Conservation (phyloP, 192 early-diverging fungal species). For the Chytriomyces sp. region DNA sequence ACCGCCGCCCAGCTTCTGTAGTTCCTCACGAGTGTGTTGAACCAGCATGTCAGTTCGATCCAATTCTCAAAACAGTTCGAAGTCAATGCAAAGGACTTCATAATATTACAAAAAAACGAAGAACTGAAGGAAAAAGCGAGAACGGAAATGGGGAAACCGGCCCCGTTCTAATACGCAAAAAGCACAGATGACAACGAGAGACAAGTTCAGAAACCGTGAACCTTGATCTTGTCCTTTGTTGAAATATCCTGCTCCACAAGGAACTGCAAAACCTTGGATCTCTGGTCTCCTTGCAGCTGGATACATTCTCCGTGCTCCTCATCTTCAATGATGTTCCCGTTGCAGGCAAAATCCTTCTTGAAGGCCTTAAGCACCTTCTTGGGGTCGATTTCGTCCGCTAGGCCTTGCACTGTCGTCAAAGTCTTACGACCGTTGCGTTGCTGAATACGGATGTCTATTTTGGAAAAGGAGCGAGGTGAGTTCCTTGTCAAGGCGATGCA, state of each 20-base stretch:
- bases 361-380: constrained; percentile 94
- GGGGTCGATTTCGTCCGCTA: constrained; percentile 81
- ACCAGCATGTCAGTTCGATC: no score
- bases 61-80: no score
- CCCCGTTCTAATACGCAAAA: no score
- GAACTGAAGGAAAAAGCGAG: no score
- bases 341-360: constrained; percentile 97
- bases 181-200: no score
- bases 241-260: constrained; percentile 76
- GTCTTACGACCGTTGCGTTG: constrained; percentile 97
- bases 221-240: constrained; percentile 84
- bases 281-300: constrained; percentile 95
- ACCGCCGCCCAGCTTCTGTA: no score
- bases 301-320: constrained; percentile 90
- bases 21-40: no score
- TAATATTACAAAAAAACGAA: no score
- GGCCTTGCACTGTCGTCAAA: constrained; percentile 91
- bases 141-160: no score
- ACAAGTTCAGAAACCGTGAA: constrained; percentile 96
- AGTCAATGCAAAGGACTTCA: no score
- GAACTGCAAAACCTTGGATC: constrained; percentile 79
- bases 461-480: neutral
- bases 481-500: neutral
- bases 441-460: constrained; percentile 94
- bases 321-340: constrained; percentile 92